A percentile compares a stretch with the other conserved stretches of the same genome.
phyloP scores from a whole-genome alignment of 306 rosid species.

The Ochetophila trinervis region DNA sequence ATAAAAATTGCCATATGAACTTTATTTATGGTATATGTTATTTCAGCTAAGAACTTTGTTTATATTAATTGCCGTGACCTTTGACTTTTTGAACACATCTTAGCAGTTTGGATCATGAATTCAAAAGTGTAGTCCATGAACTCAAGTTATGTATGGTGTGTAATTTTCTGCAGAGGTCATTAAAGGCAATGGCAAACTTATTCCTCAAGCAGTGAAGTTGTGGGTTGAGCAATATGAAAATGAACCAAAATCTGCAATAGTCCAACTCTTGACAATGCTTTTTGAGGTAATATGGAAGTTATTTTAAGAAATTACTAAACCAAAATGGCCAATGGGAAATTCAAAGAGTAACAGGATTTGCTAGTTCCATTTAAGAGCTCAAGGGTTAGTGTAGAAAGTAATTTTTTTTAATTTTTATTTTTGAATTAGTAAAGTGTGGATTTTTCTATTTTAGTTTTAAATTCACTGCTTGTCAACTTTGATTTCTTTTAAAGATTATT shows the following conservation, averaged over 20 bases:
- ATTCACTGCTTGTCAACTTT: constrained; percentile 3
- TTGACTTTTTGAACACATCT: background rate
- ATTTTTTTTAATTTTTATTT: background rate
- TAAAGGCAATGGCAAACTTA: constrained; percentile 69
- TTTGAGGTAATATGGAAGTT: constrained; percentile 58
- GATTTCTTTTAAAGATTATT: constrained; percentile 2
- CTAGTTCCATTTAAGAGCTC: constrained; percentile 14
- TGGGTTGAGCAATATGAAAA: constrained; percentile 91
- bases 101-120: background rate
- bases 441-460: background rate
- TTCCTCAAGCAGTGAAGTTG: constrained; percentile 68
- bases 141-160: constrained; percentile 21
- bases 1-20: too few species aligned
- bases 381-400: background rate
- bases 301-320: constrained; percentile 11
- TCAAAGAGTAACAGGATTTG: constrained; percentile 1
- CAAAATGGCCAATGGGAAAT: background rate
- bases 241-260: constrained; percentile 70
- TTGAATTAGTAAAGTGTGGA: background rate
- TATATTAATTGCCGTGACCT: background rate
- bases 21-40: too few species aligned
- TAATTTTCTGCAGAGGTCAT: constrained; percentile 62
- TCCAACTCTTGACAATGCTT: constrained; percentile 76
- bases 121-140: background rate
- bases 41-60: too few species aligned